Percentiles rank a stretch among this genome's conserved stretches.
phyloP scores from a whole-genome alignment of 2,329 filamentous ascomycete genomes.

The Neofusicoccum parvum region DNA sequence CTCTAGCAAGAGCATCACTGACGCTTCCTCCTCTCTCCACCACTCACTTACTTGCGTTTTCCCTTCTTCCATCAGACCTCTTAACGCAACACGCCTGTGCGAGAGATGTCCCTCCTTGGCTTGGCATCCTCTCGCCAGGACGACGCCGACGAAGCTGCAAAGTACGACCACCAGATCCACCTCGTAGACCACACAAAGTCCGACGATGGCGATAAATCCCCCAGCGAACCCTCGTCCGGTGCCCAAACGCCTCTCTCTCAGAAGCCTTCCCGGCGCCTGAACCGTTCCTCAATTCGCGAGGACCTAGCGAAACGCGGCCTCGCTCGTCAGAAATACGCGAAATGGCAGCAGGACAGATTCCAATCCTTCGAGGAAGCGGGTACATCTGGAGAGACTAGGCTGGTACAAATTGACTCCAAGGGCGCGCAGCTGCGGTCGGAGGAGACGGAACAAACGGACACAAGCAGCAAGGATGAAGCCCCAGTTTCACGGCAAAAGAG shows the following conservation, averaged over 20 bases:
- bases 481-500: slow-evolving; percentile 23
- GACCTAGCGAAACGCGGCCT: slow-evolving; percentile 25
- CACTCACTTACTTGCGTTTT: neutral
- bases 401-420: slow-evolving; percentile 18
- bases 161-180: slow-evolving; percentile 66
- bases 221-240: slow-evolving; percentile 25
- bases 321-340: slow-evolving; percentile 37
- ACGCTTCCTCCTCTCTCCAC: neutral
- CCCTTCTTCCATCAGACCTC: neutral
- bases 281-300: slow-evolving; percentile 31
- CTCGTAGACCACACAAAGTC: slow-evolving; percentile 61
- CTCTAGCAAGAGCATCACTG: neutral
- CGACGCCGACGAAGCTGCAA: slow-evolving; percentile 14
- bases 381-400: neutral
- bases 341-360: slow-evolving; percentile 31
- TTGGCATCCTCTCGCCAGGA: slow-evolving; percentile 12
- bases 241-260: neutral
- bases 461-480: slow-evolving; percentile 14
- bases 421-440: neutral
- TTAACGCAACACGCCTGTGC: neutral
- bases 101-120: slow-evolving; percentile 17
- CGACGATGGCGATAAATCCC: slow-evolving; percentile 38
- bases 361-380: neutral
- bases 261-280: slow-evolving; percentile 24
- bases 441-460: slow-evolving; percentile 2